Percentiles rank a stretch among this genome's conserved stretches.
Conservation (phyloP, 2,329 filamentous ascomycete species). For the Trichoderma aggressivum region DNA sequence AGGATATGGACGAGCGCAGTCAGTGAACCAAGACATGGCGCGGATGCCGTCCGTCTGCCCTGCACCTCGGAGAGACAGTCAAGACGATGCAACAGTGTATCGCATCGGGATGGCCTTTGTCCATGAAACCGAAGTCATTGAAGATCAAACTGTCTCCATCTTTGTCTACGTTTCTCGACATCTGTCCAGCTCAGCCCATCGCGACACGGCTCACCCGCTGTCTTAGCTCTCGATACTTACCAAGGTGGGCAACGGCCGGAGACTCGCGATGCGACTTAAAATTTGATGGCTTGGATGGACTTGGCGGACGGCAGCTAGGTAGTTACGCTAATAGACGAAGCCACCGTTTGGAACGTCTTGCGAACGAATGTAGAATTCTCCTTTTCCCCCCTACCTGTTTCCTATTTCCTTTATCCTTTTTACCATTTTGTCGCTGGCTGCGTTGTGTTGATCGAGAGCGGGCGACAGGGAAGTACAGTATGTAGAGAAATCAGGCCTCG, state of each 20-base stretch:
- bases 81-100: neutral
- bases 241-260: neutral
- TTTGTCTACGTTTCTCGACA: neutral
- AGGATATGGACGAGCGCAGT: neutral
- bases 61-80: neutral
- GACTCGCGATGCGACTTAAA: slow-evolving; percentile 5
- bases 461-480: neutral
- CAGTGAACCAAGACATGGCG: neutral
- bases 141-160: neutral
- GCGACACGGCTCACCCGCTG: neutral
- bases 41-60: neutral
- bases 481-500: neutral
- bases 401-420: neutral
- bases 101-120: neutral
- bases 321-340: slow-evolving; percentile 1
- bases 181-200: neutral
- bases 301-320: slow-evolving; percentile 1
- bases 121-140: neutral
- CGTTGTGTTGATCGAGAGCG: neutral
- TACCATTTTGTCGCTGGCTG: neutral
- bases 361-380: neutral
- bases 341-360: neutral
- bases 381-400: neutral
- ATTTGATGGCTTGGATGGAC: slow-evolving; percentile 1
- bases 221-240: neutral